phyloP scores from a whole-genome alignment of 345 rosid species.

The Populus davidiana region DNA sequence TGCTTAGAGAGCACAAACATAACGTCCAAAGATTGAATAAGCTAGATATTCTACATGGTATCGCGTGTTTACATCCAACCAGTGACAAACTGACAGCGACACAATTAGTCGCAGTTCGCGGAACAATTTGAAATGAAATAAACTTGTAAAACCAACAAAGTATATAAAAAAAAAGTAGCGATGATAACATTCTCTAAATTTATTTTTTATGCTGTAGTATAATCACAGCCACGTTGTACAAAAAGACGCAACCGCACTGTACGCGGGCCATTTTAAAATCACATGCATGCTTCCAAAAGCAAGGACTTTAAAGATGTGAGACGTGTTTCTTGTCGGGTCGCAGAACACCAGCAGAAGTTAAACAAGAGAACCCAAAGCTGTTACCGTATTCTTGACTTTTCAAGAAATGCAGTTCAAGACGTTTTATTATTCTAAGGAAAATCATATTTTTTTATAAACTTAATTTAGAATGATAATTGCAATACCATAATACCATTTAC shows the following conservation, averaged over 20 bases:
- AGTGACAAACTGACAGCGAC: not conserved
- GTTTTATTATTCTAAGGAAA: not conserved
- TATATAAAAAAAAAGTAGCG: not conserved
- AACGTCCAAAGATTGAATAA: not conserved
- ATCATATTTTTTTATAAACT: too few species aligned
- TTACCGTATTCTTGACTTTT: not conserved
- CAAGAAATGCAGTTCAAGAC: not conserved
- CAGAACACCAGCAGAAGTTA: not conserved
- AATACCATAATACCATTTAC: not conserved
- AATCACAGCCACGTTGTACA: not conserved
- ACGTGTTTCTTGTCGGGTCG: not conserved
- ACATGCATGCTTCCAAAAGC: not conserved
- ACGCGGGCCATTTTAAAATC: not conserved
- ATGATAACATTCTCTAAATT: not conserved
- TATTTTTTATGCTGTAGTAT: not conserved
- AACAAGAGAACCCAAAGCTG: not conserved
- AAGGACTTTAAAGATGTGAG: not conserved
- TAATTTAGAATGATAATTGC: not conserved
- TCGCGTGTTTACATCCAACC: too few species aligned
- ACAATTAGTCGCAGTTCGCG: not conserved
- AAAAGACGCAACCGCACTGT: not conserved
- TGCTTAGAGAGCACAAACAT: not conserved
- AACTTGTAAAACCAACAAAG: too few species aligned
- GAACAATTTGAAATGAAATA: not conserved
- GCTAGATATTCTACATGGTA: too few species aligned